Base-by-base conservation (phyloP, 2,329 filamentous ascomycete genomes). In the Cryphonectria parasitica region DNA sequence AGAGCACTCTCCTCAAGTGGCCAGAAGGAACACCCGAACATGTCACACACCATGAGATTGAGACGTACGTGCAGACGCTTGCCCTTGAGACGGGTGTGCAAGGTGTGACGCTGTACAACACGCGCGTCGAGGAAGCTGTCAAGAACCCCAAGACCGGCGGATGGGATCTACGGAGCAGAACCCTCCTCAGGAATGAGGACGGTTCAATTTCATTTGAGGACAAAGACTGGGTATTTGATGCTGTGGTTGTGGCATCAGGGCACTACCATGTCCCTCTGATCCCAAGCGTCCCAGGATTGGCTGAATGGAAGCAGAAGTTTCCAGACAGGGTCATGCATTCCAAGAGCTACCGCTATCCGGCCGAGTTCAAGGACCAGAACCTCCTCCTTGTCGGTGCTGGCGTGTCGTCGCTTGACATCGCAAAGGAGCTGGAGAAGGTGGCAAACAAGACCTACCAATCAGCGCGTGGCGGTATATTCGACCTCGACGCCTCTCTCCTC, bases 321-420 rank as follows among this genome's bases (percentile, higher is more conserved):
- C 86, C 88, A 0, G 82, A 81, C 0, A 75, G 80, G 4, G 84
- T 93, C 28, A 84, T 83, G 3, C 91, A 93, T 76, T 93, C 92
- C 0, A 95, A 94, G 77, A 87, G 87, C 72, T 96, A 93, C 75
- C 87, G 92, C 11, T 85, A 81, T 0, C 87, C 92, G 0, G 83
- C 88, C 22, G 76, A 82, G 0, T 94, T 89, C 75, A 77, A 77
- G 3, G 84, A 82, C 49, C 66, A 90, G 69, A 83, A 79, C 0
- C 73, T 86, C 0, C 85, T 89, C 54, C 78, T 87, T 25, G 82
- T 86, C 7, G 89, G 89, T 63, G 88, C 85, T n/a, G 77, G 82
- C 1, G 80, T 82, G 1, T 85, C 82, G 0, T 80, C 82, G 1
- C 75, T 81, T 2, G 80, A 85, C 54, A 83, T 86, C 3, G 80